phyloP scores from a whole-genome alignment of 2,329 filamentous ascomycete species.

The Arthrobotrys musiformis region DNA sequence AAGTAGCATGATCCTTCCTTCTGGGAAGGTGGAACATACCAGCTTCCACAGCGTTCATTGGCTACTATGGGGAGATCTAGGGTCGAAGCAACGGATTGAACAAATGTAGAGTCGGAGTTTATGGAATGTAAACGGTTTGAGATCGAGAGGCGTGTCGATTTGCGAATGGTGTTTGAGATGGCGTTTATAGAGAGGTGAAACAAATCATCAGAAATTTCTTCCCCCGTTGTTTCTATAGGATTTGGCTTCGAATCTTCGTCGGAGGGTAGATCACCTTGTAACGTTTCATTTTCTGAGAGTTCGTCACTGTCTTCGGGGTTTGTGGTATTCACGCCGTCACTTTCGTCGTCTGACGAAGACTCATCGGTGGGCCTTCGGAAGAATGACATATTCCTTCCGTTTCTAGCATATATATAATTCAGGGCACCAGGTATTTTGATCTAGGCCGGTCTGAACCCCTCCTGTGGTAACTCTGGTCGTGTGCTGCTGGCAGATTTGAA shows the following conservation, averaged over 20 bases:
- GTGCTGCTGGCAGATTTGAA: too few relatives aligned
- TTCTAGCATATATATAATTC: too few relatives aligned
- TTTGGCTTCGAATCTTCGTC: neutral
- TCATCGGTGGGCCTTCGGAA: constrained; percentile 41
- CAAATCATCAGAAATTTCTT: constrained; percentile 11
- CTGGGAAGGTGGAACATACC: constrained; percentile 78
- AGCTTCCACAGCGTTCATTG: constrained; percentile 95
- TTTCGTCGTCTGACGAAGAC: constrained; percentile 34
- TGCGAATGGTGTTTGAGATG: constrained; percentile 62
- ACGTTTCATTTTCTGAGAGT: neutral
- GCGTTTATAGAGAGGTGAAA: constrained; percentile 43
- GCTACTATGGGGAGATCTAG: constrained; percentile 78
- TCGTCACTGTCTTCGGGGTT: neutral
- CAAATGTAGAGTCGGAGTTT: constrained; percentile 78
- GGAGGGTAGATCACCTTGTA: neutral
- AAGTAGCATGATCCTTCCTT: constrained; percentile 88
- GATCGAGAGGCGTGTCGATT: constrained; percentile 79
- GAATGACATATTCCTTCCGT: constrained; percentile 40
- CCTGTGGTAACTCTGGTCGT: too few relatives aligned
- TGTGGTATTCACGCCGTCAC: neutral
- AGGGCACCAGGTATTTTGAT: too few relatives aligned
- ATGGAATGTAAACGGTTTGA: constrained; percentile 86
- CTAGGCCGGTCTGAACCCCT: too few relatives aligned
- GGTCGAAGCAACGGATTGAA: constrained; percentile 70
- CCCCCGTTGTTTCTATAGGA: neutral